Base-by-base conservation (phyloP, 352 stramenopile species). In the Phytophthora cactorum region DNA sequence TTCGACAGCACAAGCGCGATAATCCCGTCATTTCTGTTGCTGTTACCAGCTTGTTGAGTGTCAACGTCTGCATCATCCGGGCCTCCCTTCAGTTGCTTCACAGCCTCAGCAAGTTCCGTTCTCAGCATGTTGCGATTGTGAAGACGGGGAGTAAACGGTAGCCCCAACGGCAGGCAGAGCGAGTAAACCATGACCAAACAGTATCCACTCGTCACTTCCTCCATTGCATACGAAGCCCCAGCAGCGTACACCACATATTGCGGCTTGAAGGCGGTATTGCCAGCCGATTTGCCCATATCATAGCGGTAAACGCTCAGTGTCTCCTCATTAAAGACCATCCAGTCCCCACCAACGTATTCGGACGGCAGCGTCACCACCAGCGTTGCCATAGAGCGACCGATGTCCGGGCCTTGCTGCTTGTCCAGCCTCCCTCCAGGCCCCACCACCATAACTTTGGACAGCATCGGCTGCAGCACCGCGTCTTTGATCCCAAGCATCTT, bases 161-260 rank as follows among this genome's bases (percentile, higher is more conserved):
- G 1, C 2, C 22, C 17, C 25, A 11, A 3, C 6, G 58, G 47
- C 28, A 66, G 27, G 8, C 39, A 43, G 12, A 60, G 50, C 12
- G 39, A 46, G 41, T 66, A 66, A 31, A 49, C 50, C 49, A 66
- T 11, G 4, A 53, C n/a, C 11, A 66, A 14, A 11, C 50, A 27
- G n/a, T 54, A 59, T 4, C 59, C 59, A 59, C 50, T 43, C 36
- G 39, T 66, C 28, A 66, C 59, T 45, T 59, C 25, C 15, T 66
- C 50, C 49, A 59, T 14, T 8, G 39, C 17, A 54, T 32, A 54
- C 0, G 17, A 27, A 17, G 43, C 3, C 10, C 54, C 59, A n/a
- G 59, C 59, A 31, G 6, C 5, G 29, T 43, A 59, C 11, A 54
- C 59, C 15, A 38, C 41, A 22, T 66, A 66, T 11, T 57, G 51